Conservation (phyloP, 2,329 filamentous ascomycete genomes). For the Lecanicillium sp. region DNA sequence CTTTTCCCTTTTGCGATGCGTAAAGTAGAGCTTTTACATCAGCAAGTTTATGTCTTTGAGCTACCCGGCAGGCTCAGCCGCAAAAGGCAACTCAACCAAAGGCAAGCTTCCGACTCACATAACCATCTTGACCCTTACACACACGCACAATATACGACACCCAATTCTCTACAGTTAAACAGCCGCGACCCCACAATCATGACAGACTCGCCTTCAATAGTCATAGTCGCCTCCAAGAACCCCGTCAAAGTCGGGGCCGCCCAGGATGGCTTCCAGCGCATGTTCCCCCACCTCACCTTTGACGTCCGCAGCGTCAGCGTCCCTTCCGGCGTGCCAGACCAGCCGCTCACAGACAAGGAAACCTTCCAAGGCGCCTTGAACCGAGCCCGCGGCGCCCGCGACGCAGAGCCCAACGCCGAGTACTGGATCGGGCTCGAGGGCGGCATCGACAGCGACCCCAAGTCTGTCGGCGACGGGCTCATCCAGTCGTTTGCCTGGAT, state of each 20-base stretch:
- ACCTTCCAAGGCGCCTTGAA: slow-evolving; percentile 31
- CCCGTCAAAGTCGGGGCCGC: slow-evolving; percentile 31
- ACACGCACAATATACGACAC: no score
- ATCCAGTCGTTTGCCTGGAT: slow-evolving; percentile 34
- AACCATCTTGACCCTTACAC: no score
- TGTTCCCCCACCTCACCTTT: slow-evolving; percentile 23
- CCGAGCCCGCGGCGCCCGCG: slow-evolving; percentile 24
- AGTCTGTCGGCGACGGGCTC: slow-evolving; percentile 10
- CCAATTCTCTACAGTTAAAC: no score
- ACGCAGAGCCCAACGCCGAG: slow-evolving; percentile 21
- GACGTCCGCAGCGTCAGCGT: slow-evolving; percentile 22
- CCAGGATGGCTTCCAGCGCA: slow-evolving; percentile 24
- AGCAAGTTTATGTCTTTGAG: no score
- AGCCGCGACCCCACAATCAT: no score
- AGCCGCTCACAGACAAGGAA: slow-evolving; percentile 29
- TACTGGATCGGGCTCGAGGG: slow-evolving; percentile 35
- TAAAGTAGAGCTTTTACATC: no score
- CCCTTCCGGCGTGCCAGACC: slow-evolving; percentile 29
- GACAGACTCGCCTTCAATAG: not conserved
- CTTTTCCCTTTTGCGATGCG: no score
- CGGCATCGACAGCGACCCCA: slow-evolving; percentile 23
- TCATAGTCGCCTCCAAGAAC: slow-evolving; percentile 31
- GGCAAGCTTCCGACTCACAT: no score
- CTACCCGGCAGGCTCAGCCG: no score
- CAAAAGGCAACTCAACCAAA: no score